Evolutionary conservation across 495 filamentous ascomycete genomes (phyloP).

Genomic region (Penicillium silybi): DNA sequence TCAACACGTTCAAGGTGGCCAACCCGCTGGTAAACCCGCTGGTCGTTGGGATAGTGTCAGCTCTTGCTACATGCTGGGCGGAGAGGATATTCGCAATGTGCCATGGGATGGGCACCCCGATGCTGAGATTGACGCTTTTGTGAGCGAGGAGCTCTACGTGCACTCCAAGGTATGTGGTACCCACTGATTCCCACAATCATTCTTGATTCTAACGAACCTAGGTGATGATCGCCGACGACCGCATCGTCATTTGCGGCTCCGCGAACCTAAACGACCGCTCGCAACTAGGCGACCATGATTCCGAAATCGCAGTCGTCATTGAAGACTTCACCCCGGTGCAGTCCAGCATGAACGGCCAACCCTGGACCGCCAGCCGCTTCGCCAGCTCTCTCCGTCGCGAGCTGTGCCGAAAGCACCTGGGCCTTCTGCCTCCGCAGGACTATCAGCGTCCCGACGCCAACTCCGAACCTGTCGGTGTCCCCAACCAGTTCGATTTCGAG

Average conservation of each 20-base stretch:
- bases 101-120: conserved; percentile 71
- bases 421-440: conserved; percentile 71
- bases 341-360: conserved; percentile 66
- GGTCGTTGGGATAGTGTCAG: conserved; percentile 72
- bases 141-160: conserved; percentile 90
- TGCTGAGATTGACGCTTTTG: conserved; percentile 81
- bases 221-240: conserved; percentile 89
- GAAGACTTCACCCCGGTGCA: conserved; percentile 70
- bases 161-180: conserved; percentile 67
- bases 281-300: conserved; percentile 83
- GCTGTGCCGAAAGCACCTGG: conserved; percentile 88
- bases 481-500: conserved; percentile 81
- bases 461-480: conserved; percentile 68
- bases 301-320: conserved; percentile 76
- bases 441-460: conserved; percentile 61
- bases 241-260: conserved; percentile 82
- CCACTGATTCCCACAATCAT: background rate
- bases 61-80: conserved; percentile 80
- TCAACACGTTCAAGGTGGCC: conserved; percentile 25
- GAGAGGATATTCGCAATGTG: conserved; percentile 67
- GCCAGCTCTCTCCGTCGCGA: conserved; percentile 79
- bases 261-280: conserved; percentile 95
- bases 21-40: conserved; percentile 27
- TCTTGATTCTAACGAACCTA: conserved; percentile 22
- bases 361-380: conserved; percentile 71